phyloP scores from a whole-genome alignment of 1,284 basidiomycete species.

The Heterobasidion parviporum region DNA sequence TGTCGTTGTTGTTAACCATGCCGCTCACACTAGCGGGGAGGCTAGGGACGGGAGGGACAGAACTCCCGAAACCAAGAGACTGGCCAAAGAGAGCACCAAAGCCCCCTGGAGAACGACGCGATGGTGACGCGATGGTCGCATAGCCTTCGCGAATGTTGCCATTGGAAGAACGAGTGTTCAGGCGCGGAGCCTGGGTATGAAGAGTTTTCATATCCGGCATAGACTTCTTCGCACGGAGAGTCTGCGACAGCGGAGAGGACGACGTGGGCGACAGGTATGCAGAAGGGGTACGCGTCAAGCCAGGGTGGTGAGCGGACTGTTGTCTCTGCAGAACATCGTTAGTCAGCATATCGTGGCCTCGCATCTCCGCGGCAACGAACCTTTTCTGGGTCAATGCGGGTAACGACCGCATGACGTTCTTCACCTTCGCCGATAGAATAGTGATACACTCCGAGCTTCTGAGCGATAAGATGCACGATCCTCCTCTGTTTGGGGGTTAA shows the following conservation, averaged over 20 bases:
- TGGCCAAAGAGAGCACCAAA: conserved; percentile 63
- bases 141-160: conserved; percentile 89
- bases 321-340: conserved; percentile 19
- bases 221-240: conserved; percentile 86
- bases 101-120: conserved; percentile 62
- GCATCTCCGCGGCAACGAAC: conserved; percentile 25
- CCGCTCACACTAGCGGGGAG: conserved; percentile 52
- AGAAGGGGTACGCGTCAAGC: conserved; percentile 67
- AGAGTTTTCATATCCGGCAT: conserved; percentile 91
- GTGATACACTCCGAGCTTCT: conserved; percentile 92
- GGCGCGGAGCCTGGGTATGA: conserved; percentile 72
- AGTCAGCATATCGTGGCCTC: background rate
- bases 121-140: conserved; percentile 78
- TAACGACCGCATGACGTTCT: conserved; percentile 89
- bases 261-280: conserved; percentile 56
- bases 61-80: conserved; percentile 26
- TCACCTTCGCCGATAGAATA: conserved; percentile 92
- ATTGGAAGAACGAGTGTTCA: conserved; percentile 79
- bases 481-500: conserved; percentile 82
- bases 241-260: conserved; percentile 29
- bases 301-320: conserved; percentile 32
- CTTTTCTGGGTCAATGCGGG: conserved; percentile 72
- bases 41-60: conserved; percentile 70
- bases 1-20: conserved; percentile 28
- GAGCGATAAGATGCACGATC: conserved; percentile 93